phyloP scores from a whole-genome alignment of 1,284 basidiomycete species.

The Heterobasidion annosum region DNA sequence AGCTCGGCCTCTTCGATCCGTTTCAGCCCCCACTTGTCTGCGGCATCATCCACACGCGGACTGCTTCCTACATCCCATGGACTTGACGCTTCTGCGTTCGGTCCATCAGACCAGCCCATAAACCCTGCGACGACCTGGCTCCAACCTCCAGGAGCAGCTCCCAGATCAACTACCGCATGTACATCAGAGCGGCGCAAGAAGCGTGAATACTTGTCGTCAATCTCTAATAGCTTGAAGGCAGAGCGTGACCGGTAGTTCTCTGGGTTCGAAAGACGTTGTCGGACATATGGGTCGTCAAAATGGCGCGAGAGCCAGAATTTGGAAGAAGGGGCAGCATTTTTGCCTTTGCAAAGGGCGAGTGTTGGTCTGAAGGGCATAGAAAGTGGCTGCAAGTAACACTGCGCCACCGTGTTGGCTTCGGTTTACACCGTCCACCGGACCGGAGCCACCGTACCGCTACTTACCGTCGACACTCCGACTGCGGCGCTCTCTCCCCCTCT shows the following conservation, averaged over 20 bases:
- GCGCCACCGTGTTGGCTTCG: too few relatives aligned
- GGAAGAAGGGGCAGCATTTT: conserved; percentile 8
- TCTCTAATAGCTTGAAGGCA: conserved; percentile 79
- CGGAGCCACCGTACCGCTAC: too few relatives aligned
- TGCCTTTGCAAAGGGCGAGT: neutral
- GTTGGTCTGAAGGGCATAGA: conserved; percentile 16
- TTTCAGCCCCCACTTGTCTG: neutral
- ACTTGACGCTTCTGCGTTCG: neutral
- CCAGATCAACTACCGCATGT: conserved; percentile 68
- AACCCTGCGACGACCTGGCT: conserved; percentile 69
- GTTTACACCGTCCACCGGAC: too few relatives aligned
- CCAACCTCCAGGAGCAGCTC: conserved; percentile 86
- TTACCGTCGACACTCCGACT: too few relatives aligned
- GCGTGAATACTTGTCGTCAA: conserved; percentile 41
- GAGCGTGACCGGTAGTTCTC: conserved; percentile 65
- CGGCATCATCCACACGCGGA: neutral
- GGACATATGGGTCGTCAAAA: conserved; percentile 59
- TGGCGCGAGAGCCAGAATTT: conserved; percentile 52
- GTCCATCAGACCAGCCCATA: conserved; percentile 20
- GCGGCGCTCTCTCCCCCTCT: too few relatives aligned
- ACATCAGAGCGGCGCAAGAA: conserved; percentile 48
- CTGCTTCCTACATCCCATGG: neutral
- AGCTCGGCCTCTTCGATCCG: neutral
- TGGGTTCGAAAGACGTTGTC: conserved; percentile 37
- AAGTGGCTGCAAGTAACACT: neutral